Conservation (phyloP, 768 basidiomycete genomes). For the Megacollybia marginata region DNA sequence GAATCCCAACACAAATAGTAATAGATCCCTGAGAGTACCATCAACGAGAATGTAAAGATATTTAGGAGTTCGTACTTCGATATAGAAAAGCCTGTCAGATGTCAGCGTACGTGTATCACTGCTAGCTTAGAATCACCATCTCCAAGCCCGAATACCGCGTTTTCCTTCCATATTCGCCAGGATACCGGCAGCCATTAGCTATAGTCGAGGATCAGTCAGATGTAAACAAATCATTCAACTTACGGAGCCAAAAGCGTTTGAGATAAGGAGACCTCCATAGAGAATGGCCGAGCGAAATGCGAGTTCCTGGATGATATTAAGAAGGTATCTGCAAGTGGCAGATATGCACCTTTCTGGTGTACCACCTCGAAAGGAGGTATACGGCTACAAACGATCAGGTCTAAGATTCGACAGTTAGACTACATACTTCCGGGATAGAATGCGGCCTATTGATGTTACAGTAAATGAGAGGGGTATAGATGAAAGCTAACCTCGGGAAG, state of each 20-base stretch:
- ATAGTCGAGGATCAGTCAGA: neutral
- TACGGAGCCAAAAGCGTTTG: constrained; percentile 63
- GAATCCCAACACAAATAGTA: constrained; percentile 51
- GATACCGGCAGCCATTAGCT: constrained; percentile 74
- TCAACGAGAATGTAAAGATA: neutral
- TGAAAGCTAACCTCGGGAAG: constrained; percentile 39
- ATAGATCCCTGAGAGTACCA: constrained; percentile 42
- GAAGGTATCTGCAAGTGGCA: constrained; percentile 1
- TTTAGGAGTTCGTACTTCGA: constrained; percentile 36
- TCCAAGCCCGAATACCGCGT: constrained; percentile 61
- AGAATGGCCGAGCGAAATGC: constrained; percentile 56
- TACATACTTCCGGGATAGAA: constrained; percentile 55
- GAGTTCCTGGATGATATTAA: constrained; percentile 41
- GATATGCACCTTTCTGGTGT: constrained; percentile 42
- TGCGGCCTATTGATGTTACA: constrained; percentile 31
- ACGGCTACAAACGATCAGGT: constrained; percentile 14
- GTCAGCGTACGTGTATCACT: too few relatives aligned
- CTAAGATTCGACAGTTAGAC: neutral
- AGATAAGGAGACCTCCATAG: constrained; percentile 51
- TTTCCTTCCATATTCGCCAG: constrained; percentile 62
- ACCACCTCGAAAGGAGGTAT: constrained; percentile 45
- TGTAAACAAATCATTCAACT: constrained; percentile 10
- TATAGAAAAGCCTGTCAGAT: constrained; percentile 53
- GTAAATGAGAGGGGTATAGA: neutral
- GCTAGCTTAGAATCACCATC: constrained; percentile 40